Base-by-base conservation (phyloP, 495 filamentous ascomycete genomes). In the Penicillium flavigenum region DNA sequence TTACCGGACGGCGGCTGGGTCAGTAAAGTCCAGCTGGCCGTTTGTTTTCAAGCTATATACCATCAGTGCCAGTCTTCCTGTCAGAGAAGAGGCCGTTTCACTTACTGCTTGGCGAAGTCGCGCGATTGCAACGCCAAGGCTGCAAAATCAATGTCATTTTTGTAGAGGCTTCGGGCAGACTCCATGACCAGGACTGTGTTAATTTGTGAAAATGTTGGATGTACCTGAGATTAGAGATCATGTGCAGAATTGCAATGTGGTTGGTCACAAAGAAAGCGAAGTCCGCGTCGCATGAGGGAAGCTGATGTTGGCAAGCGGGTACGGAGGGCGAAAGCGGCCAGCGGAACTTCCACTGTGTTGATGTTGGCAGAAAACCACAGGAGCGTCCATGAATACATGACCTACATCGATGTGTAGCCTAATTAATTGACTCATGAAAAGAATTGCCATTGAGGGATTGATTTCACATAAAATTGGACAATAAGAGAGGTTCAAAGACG, bases 1-100 rank as follows among this genome's bases (percentile, higher is more conserved):
- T 55, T 70, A 85, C 83, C 88, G 84, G 9, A 95, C 83, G 19
- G 89, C 82, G 27, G 81, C 73, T 12, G 93, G 90, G 66, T 96
- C 81, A 27, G 81, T 86, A 64, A 98, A 98, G 71, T 97, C 86
- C 17, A 98, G 72, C 56, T 88, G 81, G 5, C 80, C 80, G 61
- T 88, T 86, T 8, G 74, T 59, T 59, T 83, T 85, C 44, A 91
- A 63, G 34, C 81, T 83, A 42, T 0, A 8, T 2, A 5, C 32
- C 6, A 27, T 70, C 49, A 69, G 62, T 49, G 43, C 12, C 20
- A 19, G 29, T 52, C 34, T 32, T 17, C 19, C 8, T 4, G 5
- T 50, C 2, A 11, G 24, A 22, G 32, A 29, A 26, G 12, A 29
- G 14, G 14, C 10, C 17, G 12, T 11, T 45, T 62, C 32, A 72